These are phyloP conservation scores for Trichoderma gracile DNA, from an alignment of 2,329 filamentous ascomycete genomes.

Conservation along the genomic window DNA sequence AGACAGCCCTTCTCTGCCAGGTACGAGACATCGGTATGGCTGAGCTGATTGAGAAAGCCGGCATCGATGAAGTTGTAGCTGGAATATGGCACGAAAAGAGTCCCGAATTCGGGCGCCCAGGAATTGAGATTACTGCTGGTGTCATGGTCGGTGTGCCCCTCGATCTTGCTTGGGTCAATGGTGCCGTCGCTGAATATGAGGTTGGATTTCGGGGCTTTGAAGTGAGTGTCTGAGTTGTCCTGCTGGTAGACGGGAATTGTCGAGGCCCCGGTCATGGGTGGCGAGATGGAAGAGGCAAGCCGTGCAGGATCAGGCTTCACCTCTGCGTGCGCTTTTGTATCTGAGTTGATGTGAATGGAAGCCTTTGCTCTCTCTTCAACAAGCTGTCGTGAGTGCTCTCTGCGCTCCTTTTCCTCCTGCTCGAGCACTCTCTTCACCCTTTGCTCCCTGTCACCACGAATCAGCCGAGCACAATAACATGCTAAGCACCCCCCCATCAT, in stretches of 20 bases:
- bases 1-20: constrained; percentile 18
- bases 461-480: neutral
- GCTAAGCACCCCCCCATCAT: neutral
- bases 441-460: constrained; percentile 5
- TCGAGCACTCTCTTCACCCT: constrained; percentile 17
- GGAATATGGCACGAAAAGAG: constrained; percentile 1
- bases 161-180: constrained; percentile 1
- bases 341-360: neutral
- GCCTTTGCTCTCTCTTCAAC: neutral
- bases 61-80: constrained; percentile 22
- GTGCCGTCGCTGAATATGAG: neutral
- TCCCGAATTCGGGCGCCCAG: neutral
- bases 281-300: neutral
- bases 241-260: constrained; percentile 3
- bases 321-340: neutral
- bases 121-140: no score
- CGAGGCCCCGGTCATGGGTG: neutral
- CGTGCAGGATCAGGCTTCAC: neutral
- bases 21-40: constrained; percentile 14
- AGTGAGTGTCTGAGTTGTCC: neutral
- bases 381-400: neutral
- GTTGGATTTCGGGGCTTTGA: neutral
- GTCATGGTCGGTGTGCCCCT: neutral
- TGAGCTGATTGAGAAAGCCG: constrained; percentile 9
- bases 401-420: constrained; percentile 9